Percentiles rank a stretch among this genome's conserved stretches.
Conservation (phyloP, 208 protist species). For the Trypanosoma rangeli region DNA sequence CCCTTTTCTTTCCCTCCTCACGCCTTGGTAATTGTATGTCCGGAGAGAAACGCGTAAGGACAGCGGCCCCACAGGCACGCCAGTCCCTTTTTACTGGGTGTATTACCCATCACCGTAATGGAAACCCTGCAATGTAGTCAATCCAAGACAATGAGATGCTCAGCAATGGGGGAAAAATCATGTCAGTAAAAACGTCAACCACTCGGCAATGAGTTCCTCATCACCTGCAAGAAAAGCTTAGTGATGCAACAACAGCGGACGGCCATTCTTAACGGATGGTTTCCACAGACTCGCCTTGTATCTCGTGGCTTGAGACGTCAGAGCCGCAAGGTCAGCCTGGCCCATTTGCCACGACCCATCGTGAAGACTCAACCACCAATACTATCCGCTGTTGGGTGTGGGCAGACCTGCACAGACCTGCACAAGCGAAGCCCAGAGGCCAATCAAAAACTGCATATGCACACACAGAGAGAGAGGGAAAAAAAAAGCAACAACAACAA, state of each 20-base stretch:
- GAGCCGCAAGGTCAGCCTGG: background rate
- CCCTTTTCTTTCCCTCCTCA: background rate
- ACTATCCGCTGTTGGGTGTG: background rate
- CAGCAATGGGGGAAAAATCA: no score
- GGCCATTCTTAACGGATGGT: background rate
- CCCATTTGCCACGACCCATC: background rate
- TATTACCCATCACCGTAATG: no score
- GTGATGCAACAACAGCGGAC: background rate
- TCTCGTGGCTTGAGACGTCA: background rate
- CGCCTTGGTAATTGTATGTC: background rate
- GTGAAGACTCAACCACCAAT: background rate
- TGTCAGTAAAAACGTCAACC: no score
- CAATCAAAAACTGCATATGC: background rate
- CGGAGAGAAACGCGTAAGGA: background rate
- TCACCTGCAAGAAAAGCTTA: background rate
- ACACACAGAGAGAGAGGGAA: background rate
- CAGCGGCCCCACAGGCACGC: background rate
- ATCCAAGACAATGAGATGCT: no score
- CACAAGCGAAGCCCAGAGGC: background rate
- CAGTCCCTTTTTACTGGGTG: no score
- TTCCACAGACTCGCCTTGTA: background rate
- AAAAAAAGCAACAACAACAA: conserved; percentile 24
- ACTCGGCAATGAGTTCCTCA: no score
- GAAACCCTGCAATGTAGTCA: no score
- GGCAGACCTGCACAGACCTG: no score